phyloP scores from a whole-genome alignment of 2,329 filamentous ascomycete species.

The Sarocladium kiliense region DNA sequence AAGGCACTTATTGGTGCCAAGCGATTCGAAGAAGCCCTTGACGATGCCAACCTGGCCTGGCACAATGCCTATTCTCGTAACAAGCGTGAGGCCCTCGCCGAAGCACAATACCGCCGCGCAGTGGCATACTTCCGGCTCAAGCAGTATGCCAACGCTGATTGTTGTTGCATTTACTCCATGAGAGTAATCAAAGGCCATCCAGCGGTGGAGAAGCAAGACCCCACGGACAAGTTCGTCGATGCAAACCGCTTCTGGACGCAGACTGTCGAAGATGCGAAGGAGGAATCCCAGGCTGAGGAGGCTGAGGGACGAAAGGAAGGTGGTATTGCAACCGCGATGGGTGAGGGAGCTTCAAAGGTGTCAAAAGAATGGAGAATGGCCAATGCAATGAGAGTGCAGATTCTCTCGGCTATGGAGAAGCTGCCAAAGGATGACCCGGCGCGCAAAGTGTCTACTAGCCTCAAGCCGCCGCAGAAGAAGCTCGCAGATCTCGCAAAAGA shows the following conservation, averaged over 20 bases:
- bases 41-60: conserved; percentile 64
- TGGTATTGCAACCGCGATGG: background rate
- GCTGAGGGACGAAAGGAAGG: background rate
- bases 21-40: conserved; percentile 58
- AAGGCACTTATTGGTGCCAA: conserved; percentile 67
- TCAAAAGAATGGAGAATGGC: conserved; percentile 33
- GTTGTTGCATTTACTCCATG: conserved; percentile 59
- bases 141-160: conserved; percentile 68
- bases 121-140: conserved; percentile 67
- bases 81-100: conserved; percentile 68
- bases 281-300: conserved; percentile 21
- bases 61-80: conserved; percentile 59
- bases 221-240: conserved; percentile 29
- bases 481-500: conserved; percentile 17
- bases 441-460: conserved; percentile 37
- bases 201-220: conserved; percentile 26
- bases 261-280: conserved; percentile 24
- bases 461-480: conserved; percentile 25
- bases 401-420: conserved; percentile 38
- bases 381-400: conserved; percentile 40
- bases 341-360: background rate
- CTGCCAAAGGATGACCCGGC: conserved; percentile 39
- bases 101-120: conserved; percentile 77
- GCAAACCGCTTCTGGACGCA: conserved; percentile 42
- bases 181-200: conserved; percentile 27